Evolutionary conservation across 176 grass and related monocot genomes (phyloP).

Genomic region (Aegilops sharonensis): DNA sequence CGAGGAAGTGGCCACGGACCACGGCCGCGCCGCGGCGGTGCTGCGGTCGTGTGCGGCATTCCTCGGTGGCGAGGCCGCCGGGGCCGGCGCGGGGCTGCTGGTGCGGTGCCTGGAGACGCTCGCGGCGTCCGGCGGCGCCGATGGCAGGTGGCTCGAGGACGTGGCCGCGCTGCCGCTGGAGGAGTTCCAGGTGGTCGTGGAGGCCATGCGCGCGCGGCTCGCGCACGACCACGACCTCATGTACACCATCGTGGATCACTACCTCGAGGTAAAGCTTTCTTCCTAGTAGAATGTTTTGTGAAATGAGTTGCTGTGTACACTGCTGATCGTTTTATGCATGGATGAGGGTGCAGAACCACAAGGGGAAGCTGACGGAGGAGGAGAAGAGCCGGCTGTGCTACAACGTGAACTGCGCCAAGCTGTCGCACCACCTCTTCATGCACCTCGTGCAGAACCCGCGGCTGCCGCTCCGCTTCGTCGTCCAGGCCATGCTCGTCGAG

Average conservation of each 20-base stretch:
- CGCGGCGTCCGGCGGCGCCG: conserved; percentile 26
- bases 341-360: conserved; percentile 54
- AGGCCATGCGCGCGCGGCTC: conserved; percentile 60
- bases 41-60: conserved; percentile 50
- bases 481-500: conserved; percentile 97
- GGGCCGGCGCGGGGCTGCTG: conserved; percentile 39
- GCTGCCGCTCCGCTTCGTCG: conserved; percentile 93
- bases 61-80: conserved; percentile 45
- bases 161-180: conserved; percentile 46
- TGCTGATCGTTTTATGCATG: not conserved
- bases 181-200: conserved; percentile 48
- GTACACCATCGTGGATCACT: conserved; percentile 76
- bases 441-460: conserved; percentile 95
- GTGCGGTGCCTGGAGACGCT: conserved; percentile 73
- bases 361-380: conserved; percentile 78
- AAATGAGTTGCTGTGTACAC: not conserved
- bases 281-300: not conserved
- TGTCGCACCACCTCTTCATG: conserved; percentile 77
- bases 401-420: conserved; percentile 79
- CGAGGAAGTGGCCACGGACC: conserved; percentile 64
- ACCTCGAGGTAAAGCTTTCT: conserved; percentile 52
- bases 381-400: conserved; percentile 77
- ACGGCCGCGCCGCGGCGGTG: conserved; percentile 34
- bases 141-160: conserved; percentile 63
- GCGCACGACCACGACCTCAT: conserved; percentile 81